phyloP scores from a whole-genome alignment of 257 asterid genomes.

The Verbena officinalis region DNA sequence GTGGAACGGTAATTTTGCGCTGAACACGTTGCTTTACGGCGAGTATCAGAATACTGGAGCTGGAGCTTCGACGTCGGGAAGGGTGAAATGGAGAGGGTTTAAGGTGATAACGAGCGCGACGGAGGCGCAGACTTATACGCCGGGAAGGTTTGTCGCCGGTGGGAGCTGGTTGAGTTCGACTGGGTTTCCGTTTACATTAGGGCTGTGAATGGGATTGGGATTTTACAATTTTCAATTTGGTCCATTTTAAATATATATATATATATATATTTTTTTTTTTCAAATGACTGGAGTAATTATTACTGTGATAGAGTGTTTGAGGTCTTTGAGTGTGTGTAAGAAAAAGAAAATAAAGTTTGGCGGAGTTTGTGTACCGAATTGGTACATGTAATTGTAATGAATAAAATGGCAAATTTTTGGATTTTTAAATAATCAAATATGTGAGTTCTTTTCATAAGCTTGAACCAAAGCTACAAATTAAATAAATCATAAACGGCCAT shows the following conservation, averaged over 20 bases:
- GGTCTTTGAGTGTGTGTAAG: background rate
- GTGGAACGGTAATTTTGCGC: slow-evolving; percentile 69
- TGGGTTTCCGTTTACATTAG: slow-evolving; percentile 60
- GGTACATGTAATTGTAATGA: background rate
- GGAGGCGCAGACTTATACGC: slow-evolving; percentile 56
- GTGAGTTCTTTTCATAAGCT: no score
- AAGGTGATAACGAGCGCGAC: slow-evolving; percentile 63
- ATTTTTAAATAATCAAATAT: no score
- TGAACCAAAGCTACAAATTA: no score
- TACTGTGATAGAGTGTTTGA: background rate
- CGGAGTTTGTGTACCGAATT: slow-evolving; percentile 1
- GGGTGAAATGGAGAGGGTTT: slow-evolving; percentile 61
- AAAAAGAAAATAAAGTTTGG: slow-evolving; percentile 9
- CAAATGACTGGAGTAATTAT: no score
- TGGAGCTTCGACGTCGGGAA: slow-evolving; percentile 55
- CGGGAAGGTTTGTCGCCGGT: slow-evolving; percentile 61
- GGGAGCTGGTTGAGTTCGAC: slow-evolving; percentile 62
- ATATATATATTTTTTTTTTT: no score
- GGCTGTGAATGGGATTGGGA: slow-evolving; percentile 29
- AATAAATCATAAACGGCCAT: no score
- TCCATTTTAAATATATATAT: no score
- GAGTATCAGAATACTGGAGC: slow-evolving; percentile 66
- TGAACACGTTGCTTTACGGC: slow-evolving; percentile 49
- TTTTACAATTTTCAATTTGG: background rate
- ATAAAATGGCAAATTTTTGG: background rate